Percentiles rank a stretch among this genome's conserved stretches.
Evolutionary conservation across 441 rosid species (phyloP).

Genomic region (Hura crepitans): DNA sequence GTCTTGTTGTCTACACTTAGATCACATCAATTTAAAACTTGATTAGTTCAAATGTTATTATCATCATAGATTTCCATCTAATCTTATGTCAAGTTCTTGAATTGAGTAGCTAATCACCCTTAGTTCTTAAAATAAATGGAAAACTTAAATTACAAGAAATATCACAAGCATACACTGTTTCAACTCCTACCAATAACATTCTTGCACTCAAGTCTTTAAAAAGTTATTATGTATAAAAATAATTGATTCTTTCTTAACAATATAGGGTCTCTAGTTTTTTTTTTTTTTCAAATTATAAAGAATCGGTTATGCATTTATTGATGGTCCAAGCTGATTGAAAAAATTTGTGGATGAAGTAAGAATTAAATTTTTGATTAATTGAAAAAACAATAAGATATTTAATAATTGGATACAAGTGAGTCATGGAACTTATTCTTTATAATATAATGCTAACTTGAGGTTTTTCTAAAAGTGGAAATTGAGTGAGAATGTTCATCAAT

Average conservation of each 20-base stretch:
- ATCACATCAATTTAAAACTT: neutral
- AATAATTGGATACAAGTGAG: too few species aligned
- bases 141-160: neutral
- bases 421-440: too few species aligned
- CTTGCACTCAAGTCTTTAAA: neutral
- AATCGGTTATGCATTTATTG: too few species aligned
- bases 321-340: too few species aligned
- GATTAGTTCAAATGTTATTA: neutral
- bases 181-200: neutral
- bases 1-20: neutral
- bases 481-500: neutral
- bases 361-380: too few species aligned
- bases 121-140: neutral
- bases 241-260: too few species aligned
- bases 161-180: neutral
- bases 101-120: neutral
- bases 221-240: too few species aligned
- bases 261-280: too few species aligned
- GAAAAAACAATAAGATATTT: too few species aligned
- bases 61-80: neutral
- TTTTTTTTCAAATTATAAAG: too few species aligned
- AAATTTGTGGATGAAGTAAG: too few species aligned
- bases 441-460: neutral
- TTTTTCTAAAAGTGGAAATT: neutral
- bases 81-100: neutral